Base-by-base conservation (phyloP, 345 rosid species). In the Hevea brasiliensis region DNA sequence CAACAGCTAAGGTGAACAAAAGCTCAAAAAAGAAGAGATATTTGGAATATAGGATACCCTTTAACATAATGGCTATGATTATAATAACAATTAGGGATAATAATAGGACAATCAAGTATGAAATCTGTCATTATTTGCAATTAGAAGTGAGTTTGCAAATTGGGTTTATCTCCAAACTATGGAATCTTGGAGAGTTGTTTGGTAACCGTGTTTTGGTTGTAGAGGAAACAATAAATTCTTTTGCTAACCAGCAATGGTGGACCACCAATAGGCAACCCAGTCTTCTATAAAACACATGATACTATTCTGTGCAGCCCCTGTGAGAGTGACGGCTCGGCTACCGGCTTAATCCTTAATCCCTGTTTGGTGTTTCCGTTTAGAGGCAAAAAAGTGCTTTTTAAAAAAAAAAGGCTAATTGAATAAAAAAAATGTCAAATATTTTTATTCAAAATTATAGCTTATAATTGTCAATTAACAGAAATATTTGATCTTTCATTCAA, bases 211-310 rank as follows among this genome's bases (percentile, higher is more conserved):
- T 21, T 24, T 51, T 58, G 63, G 72, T 42, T 73, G 45, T 12
- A 3, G 69, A 72, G 82, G 41, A 69, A 72, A 17, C 24, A 41
- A 44, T 42, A 72, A 26, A 48, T 47, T 11, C 13, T 1, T n/a
- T 3, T n/a, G 65, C 70, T 26, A 44, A 70, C 67, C 3, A 45
- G 20, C 8, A 0, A 20, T 4, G 63, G 72, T 7, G 72, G 72
- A 45, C 64, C 59, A 35, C 24, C 7, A 12, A 17, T 56, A 50
- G 58, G 47, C 57, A 59, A 68, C 41, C 64, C 8, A 27, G 12
- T 48, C 13, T 48, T 48, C 17, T 48, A 15, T 4, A 47, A 47
- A 47, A 3, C 14, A 17, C 51, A 47, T 17, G 3, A 11, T 47
- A 11, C 1, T 47, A 11, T 47, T 47, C 8, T 8, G 17, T 48